Conservation (phyloP, 108 stramenopile genomes). For the Stephanodiscus minutulus region DNA sequence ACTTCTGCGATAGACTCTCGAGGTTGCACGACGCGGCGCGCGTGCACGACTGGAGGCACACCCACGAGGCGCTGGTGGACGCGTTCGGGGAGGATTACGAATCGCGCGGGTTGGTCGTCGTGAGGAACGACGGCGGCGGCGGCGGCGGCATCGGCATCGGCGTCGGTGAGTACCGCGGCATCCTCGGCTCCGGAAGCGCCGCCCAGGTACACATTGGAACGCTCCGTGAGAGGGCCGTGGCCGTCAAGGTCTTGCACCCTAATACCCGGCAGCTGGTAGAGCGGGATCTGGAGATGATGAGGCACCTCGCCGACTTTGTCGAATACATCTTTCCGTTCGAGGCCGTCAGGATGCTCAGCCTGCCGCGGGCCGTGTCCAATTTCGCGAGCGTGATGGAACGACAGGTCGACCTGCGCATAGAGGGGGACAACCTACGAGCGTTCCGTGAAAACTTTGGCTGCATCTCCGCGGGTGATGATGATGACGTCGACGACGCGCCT, state of each 20-base stretch:
- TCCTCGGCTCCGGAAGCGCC: constrained; percentile 85
- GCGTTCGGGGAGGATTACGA: constrained; percentile 78
- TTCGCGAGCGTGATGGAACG: constrained; percentile 68
- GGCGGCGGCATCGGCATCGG: no score
- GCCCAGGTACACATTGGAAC: constrained; percentile 87
- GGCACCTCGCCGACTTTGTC: constrained; percentile 59
- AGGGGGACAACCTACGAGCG: constrained; percentile 62
- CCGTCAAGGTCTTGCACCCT: constrained; percentile 90
- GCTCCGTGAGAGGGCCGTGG: constrained; percentile 52
- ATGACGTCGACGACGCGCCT: background rate
- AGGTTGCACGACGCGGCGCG: constrained; percentile 66
- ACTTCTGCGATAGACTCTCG: constrained; percentile 70
- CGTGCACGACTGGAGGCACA: constrained; percentile 73
- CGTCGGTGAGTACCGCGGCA: constrained; percentile 22
- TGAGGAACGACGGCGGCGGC: background rate
- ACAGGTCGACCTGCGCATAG: constrained; percentile 82
- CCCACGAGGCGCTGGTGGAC: constrained; percentile 58
- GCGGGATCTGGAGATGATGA: constrained; percentile 74
- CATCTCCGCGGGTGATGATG: constrained; percentile 13
- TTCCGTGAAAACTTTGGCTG: constrained; percentile 79
- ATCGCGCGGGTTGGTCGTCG: constrained; percentile 54
- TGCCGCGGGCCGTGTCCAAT: constrained; percentile 71
- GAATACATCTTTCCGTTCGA: constrained; percentile 63
- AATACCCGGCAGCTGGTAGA: constrained; percentile 59
- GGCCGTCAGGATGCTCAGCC: constrained; percentile 66